These are phyloP conservation scores for Neurospora sp. DNA, from an alignment of 495 filamentous ascomycete genomes.

Conservation along the genomic window DNA sequence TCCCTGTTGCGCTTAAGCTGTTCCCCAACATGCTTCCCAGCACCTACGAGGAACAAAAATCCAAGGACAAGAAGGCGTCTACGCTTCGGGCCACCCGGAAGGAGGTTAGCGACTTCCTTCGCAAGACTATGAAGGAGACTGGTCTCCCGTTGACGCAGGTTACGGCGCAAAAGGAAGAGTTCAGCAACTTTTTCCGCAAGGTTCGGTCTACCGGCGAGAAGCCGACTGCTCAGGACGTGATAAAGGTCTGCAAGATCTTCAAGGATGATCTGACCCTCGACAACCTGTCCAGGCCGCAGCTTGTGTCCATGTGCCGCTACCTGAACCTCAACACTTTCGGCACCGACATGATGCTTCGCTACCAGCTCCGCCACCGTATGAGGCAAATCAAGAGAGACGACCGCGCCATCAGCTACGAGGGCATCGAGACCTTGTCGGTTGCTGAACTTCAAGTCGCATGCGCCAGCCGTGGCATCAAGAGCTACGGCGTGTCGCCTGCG, in stretches of 20 bases:
- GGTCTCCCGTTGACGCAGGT: conserved; percentile 78
- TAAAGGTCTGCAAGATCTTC: conserved; percentile 99
- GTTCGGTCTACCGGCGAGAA: conserved; percentile 82
- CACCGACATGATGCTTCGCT: conserved; percentile 94
- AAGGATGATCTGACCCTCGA: conserved; percentile 96
- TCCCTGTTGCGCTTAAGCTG: conserved; percentile 82
- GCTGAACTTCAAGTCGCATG: conserved; percentile 86
- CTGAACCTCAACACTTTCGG: conserved; percentile 97
- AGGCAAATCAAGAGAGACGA: conserved; percentile 98
- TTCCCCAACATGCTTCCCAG: conserved; percentile 96
- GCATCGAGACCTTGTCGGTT: conserved; percentile 85
- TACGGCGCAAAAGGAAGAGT: conserved; percentile 87
- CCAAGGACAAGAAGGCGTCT: conserved; percentile 78
- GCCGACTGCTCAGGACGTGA: conserved; percentile 81
- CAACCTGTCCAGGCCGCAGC: conserved; percentile 89
- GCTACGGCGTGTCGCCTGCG: conserved; percentile 78
- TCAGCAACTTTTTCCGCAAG: conserved; percentile 97
- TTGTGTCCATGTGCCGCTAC: conserved; percentile 96
- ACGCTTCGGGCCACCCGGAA: conserved; percentile 77
- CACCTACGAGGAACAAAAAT: conserved; percentile 88
- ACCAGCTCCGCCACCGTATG: conserved; percentile 95
- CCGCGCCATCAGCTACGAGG: conserved; percentile 87
- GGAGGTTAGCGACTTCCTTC: conserved; percentile 87
- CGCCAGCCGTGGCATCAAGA: conserved; percentile 83
- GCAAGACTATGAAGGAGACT: conserved; percentile 82